Evolutionary conservation across 2,329 filamentous ascomycete genomes (phyloP).

Genomic region (Aureobasidium sp.): DNA sequence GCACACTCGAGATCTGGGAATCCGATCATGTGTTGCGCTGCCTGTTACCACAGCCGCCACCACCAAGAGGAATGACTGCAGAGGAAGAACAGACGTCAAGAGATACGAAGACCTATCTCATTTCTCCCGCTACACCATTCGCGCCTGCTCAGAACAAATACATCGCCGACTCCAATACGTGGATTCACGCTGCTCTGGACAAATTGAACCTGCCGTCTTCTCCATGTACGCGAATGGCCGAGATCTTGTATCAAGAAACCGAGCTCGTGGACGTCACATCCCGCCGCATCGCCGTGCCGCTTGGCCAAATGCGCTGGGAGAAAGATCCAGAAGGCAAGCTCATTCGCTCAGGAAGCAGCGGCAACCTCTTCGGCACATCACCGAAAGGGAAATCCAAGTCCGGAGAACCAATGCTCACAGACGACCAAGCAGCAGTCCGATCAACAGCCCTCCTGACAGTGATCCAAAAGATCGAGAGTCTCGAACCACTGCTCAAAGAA

Average conservation of each 20-base stretch:
- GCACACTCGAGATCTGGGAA: conserved; percentile 82
- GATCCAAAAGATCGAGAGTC: conserved; percentile 73
- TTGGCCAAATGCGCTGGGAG: conserved; percentile 83
- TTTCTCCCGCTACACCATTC: conserved; percentile 76
- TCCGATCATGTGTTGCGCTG: conserved; percentile 78
- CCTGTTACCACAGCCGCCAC: conserved; percentile 66
- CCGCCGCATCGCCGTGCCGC: conserved; percentile 75
- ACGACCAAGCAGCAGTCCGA: conserved; percentile 63
- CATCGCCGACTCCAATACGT: conserved; percentile 74
- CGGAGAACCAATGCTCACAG: conserved; percentile 21
- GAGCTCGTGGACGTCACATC: conserved; percentile 65
- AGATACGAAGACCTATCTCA: conserved; percentile 70
- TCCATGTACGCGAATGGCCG: conserved; percentile 69
- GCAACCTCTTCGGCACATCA: conserved; percentile 19
- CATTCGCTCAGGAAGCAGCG: conserved; percentile 20
- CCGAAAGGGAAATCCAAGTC: conserved; percentile 22
- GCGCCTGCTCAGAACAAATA: conserved; percentile 74
- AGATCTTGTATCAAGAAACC: conserved; percentile 74
- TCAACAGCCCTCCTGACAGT: conserved; percentile 75
- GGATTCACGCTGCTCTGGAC: conserved; percentile 72
- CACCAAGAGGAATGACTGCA: conserved; percentile 46
- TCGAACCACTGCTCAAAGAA: conserved; percentile 77
- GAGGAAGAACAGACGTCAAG: conserved; percentile 59
- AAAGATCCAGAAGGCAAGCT: conserved; percentile 32
- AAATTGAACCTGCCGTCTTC: conserved; percentile 61